Percentiles rank a stretch among this genome's conserved stretches.
phyloP scores from a whole-genome alignment of 257 asterid genomes.

The Datura wrightii region DNA sequence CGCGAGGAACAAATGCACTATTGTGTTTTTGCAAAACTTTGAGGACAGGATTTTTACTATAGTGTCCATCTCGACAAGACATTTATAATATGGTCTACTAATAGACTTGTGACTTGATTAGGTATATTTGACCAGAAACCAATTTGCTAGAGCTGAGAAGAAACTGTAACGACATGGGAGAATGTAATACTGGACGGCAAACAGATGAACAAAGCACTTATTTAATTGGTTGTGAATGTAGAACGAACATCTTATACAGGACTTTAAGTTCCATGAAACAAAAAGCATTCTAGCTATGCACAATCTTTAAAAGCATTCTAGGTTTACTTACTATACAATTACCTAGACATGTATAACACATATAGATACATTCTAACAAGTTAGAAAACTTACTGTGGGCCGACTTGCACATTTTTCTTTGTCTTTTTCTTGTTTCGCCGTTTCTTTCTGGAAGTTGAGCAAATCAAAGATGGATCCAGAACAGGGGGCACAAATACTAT shows the following conservation, averaged over 20 bases:
- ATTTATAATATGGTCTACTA: slow-evolving; percentile 5
- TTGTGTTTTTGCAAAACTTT: not conserved
- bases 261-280: not conserved
- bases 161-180: not conserved
- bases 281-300: not conserved
- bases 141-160: not conserved
- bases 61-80: not conserved
- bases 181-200: not conserved
- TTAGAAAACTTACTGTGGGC: slow-evolving; percentile 47
- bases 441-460: slow-evolving; percentile 22
- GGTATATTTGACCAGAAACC: not conserved
- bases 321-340: not conserved
- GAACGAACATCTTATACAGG: slow-evolving; percentile 3
- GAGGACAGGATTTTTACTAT: not conserved
- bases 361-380: not conserved
- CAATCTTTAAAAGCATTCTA: not conserved
- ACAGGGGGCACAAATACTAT: slow-evolving; percentile 53
- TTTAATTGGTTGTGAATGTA: not conserved
- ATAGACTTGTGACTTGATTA: not conserved
- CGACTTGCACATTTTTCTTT: slow-evolving; percentile 34
- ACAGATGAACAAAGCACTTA: not conserved
- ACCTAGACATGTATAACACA: slow-evolving; percentile 9
- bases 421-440: slow-evolving; percentile 44
- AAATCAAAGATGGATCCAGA: slow-evolving; percentile 27
- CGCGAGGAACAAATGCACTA: not conserved